Conservation (phyloP, 179 eudicot species). For the Silene coronaria region DNA sequence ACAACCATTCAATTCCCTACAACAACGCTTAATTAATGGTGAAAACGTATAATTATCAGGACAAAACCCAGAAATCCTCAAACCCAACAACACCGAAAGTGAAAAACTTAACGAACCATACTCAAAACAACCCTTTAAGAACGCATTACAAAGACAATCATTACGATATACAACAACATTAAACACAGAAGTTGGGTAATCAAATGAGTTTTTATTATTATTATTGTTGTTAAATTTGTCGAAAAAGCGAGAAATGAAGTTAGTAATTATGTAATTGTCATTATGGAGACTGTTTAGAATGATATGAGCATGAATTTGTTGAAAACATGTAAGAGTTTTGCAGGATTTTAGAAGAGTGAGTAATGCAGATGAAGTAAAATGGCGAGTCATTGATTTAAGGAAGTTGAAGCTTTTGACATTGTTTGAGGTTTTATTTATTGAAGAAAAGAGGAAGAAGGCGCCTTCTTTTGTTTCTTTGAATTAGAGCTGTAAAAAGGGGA, state of each 20-base stretch:
- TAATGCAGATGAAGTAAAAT: conserved; percentile 15
- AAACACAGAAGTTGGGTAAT: conserved; percentile 35
- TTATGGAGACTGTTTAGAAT: conserved; percentile 41
- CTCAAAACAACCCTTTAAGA: conserved; percentile 34
- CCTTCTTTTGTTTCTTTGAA: too few species aligned
- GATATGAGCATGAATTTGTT: conserved; percentile 47
- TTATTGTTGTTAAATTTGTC: neutral
- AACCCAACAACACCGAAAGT: conserved; percentile 27
- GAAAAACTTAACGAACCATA: conserved; percentile 12
- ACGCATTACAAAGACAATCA: conserved; percentile 46
- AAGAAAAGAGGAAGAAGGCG: too few species aligned
- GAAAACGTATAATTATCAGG: conserved; percentile 52
- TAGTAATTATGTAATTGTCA: conserved; percentile 37
- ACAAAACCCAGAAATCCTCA: conserved; percentile 23
- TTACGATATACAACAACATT: conserved; percentile 31
- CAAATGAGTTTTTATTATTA: conserved; percentile 14
- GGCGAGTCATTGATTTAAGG: conserved; percentile 14
- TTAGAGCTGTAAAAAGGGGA: too few species aligned
- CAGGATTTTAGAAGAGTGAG: conserved; percentile 37
- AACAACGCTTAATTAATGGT: conserved; percentile 40
- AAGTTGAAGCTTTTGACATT: neutral
- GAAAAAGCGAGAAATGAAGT: conserved; percentile 37
- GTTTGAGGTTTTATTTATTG: neutral
- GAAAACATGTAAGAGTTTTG: conserved; percentile 31
- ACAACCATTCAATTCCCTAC: conserved; percentile 16